Evolutionary conservation across 2,329 filamentous ascomycete species (phyloP).

Genomic region (Aureobasidium subglaciale): DNA sequence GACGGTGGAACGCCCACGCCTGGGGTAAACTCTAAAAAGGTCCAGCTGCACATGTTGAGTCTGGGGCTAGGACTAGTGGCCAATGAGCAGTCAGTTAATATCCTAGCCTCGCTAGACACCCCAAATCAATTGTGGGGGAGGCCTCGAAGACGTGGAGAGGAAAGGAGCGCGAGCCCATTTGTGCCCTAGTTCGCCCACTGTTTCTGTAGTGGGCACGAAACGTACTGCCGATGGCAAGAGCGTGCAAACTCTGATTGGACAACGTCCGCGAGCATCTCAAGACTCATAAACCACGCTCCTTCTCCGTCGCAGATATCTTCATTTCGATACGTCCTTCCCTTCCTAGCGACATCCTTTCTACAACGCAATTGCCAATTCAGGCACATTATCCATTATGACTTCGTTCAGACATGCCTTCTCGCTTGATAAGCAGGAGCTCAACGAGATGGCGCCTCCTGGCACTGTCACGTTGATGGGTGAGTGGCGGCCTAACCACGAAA

Average conservation of each 20-base stretch:
- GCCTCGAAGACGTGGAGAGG: neutral
- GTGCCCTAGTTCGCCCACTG: neutral
- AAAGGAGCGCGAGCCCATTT: neutral
- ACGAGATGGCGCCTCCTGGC: constrained; percentile 33
- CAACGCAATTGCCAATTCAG: neutral
- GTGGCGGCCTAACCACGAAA: constrained; percentile 4
- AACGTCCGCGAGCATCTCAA: neutral
- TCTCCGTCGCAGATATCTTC: neutral
- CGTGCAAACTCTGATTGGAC: neutral
- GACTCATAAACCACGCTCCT: constrained; percentile 3
- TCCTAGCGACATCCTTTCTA: neutral
- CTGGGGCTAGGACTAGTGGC: neutral
- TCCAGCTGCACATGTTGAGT: neutral
- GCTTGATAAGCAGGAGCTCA: constrained; percentile 34
- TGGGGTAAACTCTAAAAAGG: neutral
- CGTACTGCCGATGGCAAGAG: neutral
- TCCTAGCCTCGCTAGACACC: neutral
- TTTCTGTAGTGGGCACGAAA: neutral
- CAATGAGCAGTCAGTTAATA: neutral
- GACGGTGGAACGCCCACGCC: neutral
- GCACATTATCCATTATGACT: constrained; percentile 25
- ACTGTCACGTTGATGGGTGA: constrained; percentile 34
- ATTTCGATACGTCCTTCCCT: constrained; percentile 1
- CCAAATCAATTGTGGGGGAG: neutral
- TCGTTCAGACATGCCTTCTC: constrained; percentile 30